Percentiles rank a stretch among this genome's conserved stretches.
These are phyloP conservation scores for Trichoderma oligosporum DNA, from an alignment of 2,329 filamentous ascomycete genomes.

Conservation along the genomic window DNA sequence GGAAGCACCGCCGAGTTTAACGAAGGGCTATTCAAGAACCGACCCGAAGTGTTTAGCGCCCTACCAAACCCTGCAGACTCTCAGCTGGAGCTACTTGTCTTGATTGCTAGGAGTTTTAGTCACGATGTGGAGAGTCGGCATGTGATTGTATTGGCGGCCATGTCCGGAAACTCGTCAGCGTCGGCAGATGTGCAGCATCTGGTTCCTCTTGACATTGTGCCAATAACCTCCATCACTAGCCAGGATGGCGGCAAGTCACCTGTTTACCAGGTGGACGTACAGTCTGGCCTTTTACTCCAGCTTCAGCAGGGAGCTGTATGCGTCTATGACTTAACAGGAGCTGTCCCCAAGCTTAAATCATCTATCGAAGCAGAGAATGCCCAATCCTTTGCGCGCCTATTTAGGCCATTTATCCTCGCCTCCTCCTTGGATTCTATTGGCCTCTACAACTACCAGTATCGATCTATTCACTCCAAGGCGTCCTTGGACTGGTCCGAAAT, in stretches of 20 bases:
- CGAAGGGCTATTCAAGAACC: constrained; percentile 54
- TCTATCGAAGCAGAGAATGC: constrained; percentile 49
- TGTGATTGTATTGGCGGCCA: constrained; percentile 33
- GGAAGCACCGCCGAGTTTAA: constrained; percentile 46
- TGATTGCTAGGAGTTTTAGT: constrained; percentile 43
- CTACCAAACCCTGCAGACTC: constrained; percentile 47
- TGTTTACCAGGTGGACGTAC: constrained; percentile 56
- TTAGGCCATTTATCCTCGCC: constrained; percentile 61
- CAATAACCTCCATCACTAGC: constrained; percentile 30
- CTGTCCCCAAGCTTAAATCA: constrained; percentile 58
- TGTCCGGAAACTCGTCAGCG: constrained; percentile 26
- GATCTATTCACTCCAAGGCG: constrained; percentile 53
- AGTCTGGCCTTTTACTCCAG: constrained; percentile 61
- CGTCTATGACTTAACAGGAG: constrained; percentile 61
- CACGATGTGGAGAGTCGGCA: constrained; percentile 31
- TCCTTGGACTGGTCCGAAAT: constrained; percentile 43
- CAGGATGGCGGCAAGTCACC: constrained; percentile 15
- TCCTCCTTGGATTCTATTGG: constrained; percentile 54
- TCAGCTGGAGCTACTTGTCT: constrained; percentile 50
- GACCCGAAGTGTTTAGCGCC: constrained; percentile 49
- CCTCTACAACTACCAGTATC: constrained; percentile 68
- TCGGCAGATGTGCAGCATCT: constrained; percentile 34
- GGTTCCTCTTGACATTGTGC: constrained; percentile 40
- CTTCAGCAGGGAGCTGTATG: constrained; percentile 51
- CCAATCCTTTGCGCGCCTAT: constrained; percentile 63